phyloP scores from a whole-genome alignment of 202 grass and related monocot species.

The Miscanthus sacchariflorus region DNA sequence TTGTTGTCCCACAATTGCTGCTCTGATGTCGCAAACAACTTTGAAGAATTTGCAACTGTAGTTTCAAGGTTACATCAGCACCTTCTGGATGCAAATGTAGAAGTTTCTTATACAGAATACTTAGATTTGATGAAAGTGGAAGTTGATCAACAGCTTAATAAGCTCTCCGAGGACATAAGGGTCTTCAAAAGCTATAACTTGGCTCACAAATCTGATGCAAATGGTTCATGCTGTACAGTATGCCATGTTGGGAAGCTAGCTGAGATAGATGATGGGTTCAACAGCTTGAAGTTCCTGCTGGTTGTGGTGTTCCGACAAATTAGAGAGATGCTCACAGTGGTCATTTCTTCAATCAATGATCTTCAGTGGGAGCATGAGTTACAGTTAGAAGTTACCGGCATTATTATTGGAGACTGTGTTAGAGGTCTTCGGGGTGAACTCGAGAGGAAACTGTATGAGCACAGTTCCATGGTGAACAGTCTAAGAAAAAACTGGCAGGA shows the following conservation, averaged over 20 bases:
- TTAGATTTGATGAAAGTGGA: conserved; percentile 57
- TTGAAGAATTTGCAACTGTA: conserved; percentile 42
- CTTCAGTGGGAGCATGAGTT: conserved; percentile 76
- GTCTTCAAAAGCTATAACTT: conserved; percentile 42
- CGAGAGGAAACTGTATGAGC: conserved; percentile 69
- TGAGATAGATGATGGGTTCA: conserved; percentile 67
- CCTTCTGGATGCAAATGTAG: conserved; percentile 47
- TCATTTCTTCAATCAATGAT: conserved; percentile 60
- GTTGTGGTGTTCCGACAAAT: conserved; percentile 71
- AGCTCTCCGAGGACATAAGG: conserved; percentile 55
- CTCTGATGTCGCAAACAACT: conserved; percentile 33
- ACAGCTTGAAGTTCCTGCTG: conserved; percentile 61
- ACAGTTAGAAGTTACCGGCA: conserved; percentile 75
- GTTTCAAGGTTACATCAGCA: conserved; percentile 40
- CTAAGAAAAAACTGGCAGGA: conserved; percentile 75
- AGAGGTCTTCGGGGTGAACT: conserved; percentile 72
- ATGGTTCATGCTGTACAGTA: conserved; percentile 31
- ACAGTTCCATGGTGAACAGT: conserved; percentile 59
- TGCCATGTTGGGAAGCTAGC: conserved; percentile 44
- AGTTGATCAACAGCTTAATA: conserved; percentile 55
- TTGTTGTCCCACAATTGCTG: conserved; percentile 29
- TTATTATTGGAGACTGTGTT: conserved; percentile 74
- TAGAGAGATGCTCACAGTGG: conserved; percentile 54
- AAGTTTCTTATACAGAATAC: conserved; percentile 46
- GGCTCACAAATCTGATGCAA: conserved; percentile 29